phyloP scores from a whole-genome alignment of 768 basidiomycete species.

The Russula foetens region DNA sequence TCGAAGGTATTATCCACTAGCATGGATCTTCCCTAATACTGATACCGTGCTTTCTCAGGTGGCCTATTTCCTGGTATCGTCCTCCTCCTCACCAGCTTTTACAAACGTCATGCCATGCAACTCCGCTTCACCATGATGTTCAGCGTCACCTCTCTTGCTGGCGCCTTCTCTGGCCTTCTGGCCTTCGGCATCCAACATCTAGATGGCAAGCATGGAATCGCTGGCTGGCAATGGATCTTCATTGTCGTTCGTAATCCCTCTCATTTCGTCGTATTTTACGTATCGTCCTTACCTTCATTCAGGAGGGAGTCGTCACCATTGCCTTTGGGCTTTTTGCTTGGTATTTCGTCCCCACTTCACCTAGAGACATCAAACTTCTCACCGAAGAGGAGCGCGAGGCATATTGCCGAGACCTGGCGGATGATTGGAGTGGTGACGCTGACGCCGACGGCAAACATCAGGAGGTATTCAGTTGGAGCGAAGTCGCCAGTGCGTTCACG shows the following conservation, averaged over 20 bases:
- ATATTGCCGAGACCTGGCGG: constrained; percentile 31
- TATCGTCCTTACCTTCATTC: background rate
- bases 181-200: constrained; percentile 54
- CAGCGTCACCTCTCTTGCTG: constrained; percentile 39
- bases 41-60: constrained; percentile 2
- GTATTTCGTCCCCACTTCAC: constrained; percentile 40
- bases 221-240: constrained; percentile 65
- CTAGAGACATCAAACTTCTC: constrained; percentile 42
- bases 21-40: background rate
- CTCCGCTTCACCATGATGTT: constrained; percentile 37
- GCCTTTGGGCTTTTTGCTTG: constrained; percentile 45
- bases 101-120: constrained; percentile 25
- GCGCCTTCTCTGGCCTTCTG: constrained; percentile 57
- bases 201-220: constrained; percentile 41
- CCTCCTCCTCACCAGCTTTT: constrained; percentile 26
- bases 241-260: constrained; percentile 34
- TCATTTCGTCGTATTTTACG: background rate
- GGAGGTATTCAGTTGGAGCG: constrained; percentile 49
- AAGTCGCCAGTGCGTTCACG: constrained; percentile 40
- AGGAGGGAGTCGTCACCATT: constrained; percentile 58
- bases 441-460: constrained; percentile 31
- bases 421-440: constrained; percentile 27
- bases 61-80: constrained; percentile 39
- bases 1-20: too few relatives aligned
- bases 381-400: constrained; percentile 37